A percentile compares a stretch with the other conserved stretches of the same genome.
Conservation (phyloP, 768 basidiomycete species). For the Pisolithus albus region DNA sequence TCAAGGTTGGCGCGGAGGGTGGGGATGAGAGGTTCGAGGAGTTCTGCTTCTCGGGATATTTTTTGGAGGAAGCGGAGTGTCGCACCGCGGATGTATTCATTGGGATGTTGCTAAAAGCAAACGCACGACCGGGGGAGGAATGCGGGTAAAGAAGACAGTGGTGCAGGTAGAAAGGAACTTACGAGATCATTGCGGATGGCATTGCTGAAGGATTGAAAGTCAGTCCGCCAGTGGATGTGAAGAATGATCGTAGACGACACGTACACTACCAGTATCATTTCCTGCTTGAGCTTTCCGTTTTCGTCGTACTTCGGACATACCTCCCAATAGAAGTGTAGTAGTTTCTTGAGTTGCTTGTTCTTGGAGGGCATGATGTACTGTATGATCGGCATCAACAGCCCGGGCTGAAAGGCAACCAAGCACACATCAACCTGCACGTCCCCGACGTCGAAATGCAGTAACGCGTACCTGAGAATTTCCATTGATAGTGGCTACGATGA, state of each 20-base stretch:
- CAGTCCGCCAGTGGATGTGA: constrained; percentile 1
- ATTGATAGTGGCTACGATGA: constrained; percentile 90
- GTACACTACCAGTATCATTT: constrained; percentile 98
- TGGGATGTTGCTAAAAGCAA: constrained; percentile 82
- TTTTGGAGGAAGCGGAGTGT: constrained; percentile 95
- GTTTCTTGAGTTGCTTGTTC: constrained; percentile 95
- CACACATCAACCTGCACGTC: not conserved
- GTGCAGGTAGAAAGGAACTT: constrained; percentile 22
- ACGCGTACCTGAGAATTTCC: constrained; percentile 79
- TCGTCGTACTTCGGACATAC: constrained; percentile 98
- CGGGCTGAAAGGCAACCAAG: constrained; percentile 46
- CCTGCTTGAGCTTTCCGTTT: constrained; percentile 94
- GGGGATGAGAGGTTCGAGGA: constrained; percentile 93
- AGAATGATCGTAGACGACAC: constrained; percentile 28
- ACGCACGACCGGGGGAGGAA: not conserved
- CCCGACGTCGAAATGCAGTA: not conserved
- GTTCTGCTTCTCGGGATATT: constrained; percentile 85
- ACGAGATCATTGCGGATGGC: constrained; percentile 97
- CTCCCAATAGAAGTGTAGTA: constrained; percentile 95
- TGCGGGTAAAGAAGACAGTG: not conserved
- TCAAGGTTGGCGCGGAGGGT: constrained; percentile 91
- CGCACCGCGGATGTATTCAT: constrained; percentile 99
- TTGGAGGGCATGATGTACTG: constrained; percentile 95
- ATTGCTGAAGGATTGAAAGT: constrained; percentile 48
- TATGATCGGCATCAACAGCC: constrained; percentile 94